Conservation (phyloP, 768 basidiomycete genomes). For the Gloeopeniophorella convolvens region DNA sequence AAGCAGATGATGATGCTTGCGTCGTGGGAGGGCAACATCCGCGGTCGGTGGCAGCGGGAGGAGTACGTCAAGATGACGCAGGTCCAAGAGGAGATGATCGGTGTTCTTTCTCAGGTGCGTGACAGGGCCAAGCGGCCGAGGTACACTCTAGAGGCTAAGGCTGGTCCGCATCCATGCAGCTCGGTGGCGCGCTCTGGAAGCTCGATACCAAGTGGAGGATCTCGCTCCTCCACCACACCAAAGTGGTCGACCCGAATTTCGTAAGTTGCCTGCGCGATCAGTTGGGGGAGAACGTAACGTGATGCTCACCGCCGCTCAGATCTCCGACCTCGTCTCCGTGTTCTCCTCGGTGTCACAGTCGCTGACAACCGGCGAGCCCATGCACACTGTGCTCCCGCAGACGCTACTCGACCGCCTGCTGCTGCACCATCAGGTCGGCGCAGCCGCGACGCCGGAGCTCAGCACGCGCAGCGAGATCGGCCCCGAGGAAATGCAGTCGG, state of each 20-base stretch:
- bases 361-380: constrained; percentile 16
- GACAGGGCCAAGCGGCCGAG: neutral
- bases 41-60: constrained; percentile 46
- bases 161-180: constrained; percentile 23
- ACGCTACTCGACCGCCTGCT: constrained; percentile 17
- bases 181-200: constrained; percentile 37
- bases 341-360: constrained; percentile 20
- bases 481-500: constrained; percentile 9
- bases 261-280: constrained; percentile 26
- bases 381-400: constrained; percentile 32
- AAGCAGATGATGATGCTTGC: constrained; percentile 33
- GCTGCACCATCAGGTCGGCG: neutral
- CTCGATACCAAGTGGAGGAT: constrained; percentile 38
- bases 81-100: constrained; percentile 37
- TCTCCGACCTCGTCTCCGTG: constrained; percentile 40
- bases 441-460: neutral
- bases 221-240: constrained; percentile 36
- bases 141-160: neutral
- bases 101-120: constrained; percentile 32
- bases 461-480: constrained; percentile 1
- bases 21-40: constrained; percentile 40
- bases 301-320: constrained; percentile 25
- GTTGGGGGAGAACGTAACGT: neutral
- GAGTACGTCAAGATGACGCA: constrained; percentile 40
- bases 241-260: constrained; percentile 50